Evolutionary conservation across 108 stramenopile species (phyloP), one percentile per base, ranked within the genome.

Genomic region (Thalassiosira profunda): DNA sequence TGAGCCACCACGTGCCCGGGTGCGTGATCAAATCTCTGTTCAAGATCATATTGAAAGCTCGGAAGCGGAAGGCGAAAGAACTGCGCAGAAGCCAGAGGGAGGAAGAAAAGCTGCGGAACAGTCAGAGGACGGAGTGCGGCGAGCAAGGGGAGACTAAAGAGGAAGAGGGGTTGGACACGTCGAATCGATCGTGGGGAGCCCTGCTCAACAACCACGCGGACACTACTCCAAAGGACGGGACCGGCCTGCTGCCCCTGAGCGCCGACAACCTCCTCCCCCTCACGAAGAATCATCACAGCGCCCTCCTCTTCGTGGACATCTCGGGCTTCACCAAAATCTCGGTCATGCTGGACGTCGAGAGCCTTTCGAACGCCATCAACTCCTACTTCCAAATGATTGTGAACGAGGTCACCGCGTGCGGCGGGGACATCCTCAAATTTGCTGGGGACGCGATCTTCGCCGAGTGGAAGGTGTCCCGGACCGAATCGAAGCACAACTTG

Each of bases 271-370:
- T 21, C 15, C 48, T 87, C 15, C 86, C 86, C 3, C 51, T 78
- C n/a, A 34, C 71, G 42, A 51, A 66, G 23, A 61, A 43, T 8
- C 76, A 79, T 25, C 36, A 83, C 17, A 67, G 84, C 59, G 88
- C 90, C 12, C 79, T 93, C 4, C 68, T 96, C 17, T 93, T 96
- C 77, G 87, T 92, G 2, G 95, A 96, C 64, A 96, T 96, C 23
- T 83, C 85, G 2, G 95, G 95, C 3, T 96, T 96, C 47, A 96
- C 95, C 28, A 86, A 82, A 60, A 70, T 96, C 23, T 84, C 89
- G 8, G 76, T 74, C 2, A 56, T 68, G 10, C 68, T 96, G n/a
- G 89, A 91, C 48, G 74, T 84, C 2, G 95, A 96, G 49, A 63
- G 65, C 44, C 57, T 93, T 24, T 86, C 84, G 4, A 84, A 86